These are phyloP conservation scores for Penicillium desertorum DNA, from an alignment of 495 filamentous ascomycete species.

Conservation along the genomic window DNA sequence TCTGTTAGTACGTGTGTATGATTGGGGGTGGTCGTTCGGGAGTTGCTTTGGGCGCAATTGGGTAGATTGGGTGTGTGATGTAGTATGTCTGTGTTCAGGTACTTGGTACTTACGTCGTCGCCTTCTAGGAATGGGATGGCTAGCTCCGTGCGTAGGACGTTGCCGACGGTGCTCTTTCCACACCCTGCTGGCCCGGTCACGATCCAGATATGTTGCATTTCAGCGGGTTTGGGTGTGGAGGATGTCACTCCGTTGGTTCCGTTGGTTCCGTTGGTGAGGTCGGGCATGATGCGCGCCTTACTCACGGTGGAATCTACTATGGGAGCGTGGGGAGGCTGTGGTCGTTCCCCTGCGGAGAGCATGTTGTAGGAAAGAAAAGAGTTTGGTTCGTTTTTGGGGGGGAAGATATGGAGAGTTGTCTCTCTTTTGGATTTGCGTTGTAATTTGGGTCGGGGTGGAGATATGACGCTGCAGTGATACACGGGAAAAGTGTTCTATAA, in stretches of 20 bases:
- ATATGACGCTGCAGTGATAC: constrained; percentile 24
- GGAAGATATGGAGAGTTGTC: background rate
- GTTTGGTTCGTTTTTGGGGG: constrained; percentile 4
- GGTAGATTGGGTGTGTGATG: background rate
- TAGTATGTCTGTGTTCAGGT: background rate
- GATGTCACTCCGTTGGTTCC: constrained; percentile 11
- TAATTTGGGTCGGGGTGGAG: constrained; percentile 18
- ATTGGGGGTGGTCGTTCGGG: background rate
- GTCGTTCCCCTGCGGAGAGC: constrained; percentile 46
- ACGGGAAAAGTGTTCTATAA: constrained; percentile 6
- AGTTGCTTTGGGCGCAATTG: constrained; percentile 4
- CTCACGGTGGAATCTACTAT: constrained; percentile 26
- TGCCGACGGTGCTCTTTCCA: constrained; percentile 91
- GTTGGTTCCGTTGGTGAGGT: constrained; percentile 19
- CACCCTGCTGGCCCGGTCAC: constrained; percentile 97
- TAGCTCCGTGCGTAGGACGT: constrained; percentile 68
- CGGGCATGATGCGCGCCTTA: constrained; percentile 26
- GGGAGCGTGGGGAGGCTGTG: constrained; percentile 30
- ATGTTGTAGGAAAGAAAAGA: constrained; percentile 33
- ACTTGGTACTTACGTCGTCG: constrained; percentile 72
- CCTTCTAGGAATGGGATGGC: constrained; percentile 87
- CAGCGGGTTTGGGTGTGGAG: constrained; percentile 20
- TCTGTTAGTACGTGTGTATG: constrained; percentile 9
- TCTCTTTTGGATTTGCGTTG: constrained; percentile 9
- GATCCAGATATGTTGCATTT: constrained; percentile 85